Percentiles rank a stretch among this genome's conserved stretches.
Evolutionary conservation across 2,329 filamentous ascomycete species (phyloP).

Genomic region (Grosmannia huntii): DNA sequence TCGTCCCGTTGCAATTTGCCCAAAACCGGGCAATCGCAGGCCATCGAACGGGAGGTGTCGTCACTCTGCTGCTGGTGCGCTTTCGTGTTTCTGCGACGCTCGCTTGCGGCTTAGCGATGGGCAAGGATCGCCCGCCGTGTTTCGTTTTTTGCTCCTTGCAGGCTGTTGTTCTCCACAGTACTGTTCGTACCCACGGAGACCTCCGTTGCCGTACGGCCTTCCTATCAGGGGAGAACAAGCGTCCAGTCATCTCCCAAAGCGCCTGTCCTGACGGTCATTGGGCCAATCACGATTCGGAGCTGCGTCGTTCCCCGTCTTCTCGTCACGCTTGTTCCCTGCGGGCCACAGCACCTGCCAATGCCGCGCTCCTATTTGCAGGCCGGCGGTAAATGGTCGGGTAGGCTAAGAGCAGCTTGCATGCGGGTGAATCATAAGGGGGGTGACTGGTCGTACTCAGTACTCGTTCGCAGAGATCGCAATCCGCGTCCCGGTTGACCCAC

Average conservation of each 20-base stretch:
- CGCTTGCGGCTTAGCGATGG: background rate
- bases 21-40: too few relatives aligned
- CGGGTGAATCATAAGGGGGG: background rate
- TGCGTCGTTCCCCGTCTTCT: background rate
- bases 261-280: background rate
- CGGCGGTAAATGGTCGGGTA: background rate
- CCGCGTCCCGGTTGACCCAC: background rate
- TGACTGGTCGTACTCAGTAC: background rate
- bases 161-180: too few relatives aligned
- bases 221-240: too few relatives aligned
- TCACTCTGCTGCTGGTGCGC: too few relatives aligned
- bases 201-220: too few relatives aligned
- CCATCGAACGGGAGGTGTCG: too few relatives aligned
- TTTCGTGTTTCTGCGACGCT: background rate
- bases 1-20: too few relatives aligned
- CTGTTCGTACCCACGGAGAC: too few relatives aligned
- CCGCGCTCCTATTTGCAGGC: background rate
- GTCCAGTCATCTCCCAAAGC: too few relatives aligned
- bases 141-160: too few relatives aligned
- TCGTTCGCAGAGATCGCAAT: background rate
- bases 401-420: background rate
- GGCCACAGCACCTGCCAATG: background rate
- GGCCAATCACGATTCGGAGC: background rate
- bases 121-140: too few relatives aligned
- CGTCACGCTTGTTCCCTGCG: background rate